These are phyloP conservation scores for Globisporangium echinulatum DNA, from an alignment of 352 stramenopile species.

Conservation along the genomic window DNA sequence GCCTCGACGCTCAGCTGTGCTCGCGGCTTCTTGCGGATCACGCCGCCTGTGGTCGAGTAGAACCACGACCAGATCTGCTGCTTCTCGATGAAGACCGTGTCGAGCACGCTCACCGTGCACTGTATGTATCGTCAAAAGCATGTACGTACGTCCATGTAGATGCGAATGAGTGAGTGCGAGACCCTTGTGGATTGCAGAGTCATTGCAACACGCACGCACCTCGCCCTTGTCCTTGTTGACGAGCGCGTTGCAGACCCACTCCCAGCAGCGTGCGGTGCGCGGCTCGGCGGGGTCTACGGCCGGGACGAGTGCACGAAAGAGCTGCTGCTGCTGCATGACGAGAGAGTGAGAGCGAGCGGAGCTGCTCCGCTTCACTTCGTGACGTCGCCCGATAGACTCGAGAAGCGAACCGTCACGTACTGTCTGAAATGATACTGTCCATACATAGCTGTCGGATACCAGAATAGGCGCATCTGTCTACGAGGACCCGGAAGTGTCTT, in stretches of 20 bases:
- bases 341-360: no score
- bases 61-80: slow-evolving; percentile 81
- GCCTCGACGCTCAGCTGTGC: slow-evolving; percentile 36
- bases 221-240: slow-evolving; percentile 53
- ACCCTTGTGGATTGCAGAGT: background rate
- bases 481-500: no score
- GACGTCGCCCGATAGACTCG: no score
- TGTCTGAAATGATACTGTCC: no score
- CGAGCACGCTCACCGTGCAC: slow-evolving; percentile 46
- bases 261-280: slow-evolving; percentile 47
- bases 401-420: no score
- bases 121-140: slow-evolving; percentile 1
- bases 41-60: slow-evolving; percentile 37
- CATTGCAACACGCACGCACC: slow-evolving; percentile 11
- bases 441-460: no score
- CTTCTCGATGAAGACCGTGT: slow-evolving; percentile 70
- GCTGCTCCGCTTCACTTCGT: no score
- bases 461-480: no score
- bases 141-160: background rate
- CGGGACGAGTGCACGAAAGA: slow-evolving; percentile 49
- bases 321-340: slow-evolving; percentile 16
- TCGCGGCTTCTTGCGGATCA: slow-evolving; percentile 55
- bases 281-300: slow-evolving; percentile 43
- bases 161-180: background rate
- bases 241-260: slow-evolving; percentile 62